These are phyloP conservation scores for Porpolomopsis calyptriformis DNA, from an alignment of 768 basidiomycete genomes.

Conservation along the genomic window DNA sequence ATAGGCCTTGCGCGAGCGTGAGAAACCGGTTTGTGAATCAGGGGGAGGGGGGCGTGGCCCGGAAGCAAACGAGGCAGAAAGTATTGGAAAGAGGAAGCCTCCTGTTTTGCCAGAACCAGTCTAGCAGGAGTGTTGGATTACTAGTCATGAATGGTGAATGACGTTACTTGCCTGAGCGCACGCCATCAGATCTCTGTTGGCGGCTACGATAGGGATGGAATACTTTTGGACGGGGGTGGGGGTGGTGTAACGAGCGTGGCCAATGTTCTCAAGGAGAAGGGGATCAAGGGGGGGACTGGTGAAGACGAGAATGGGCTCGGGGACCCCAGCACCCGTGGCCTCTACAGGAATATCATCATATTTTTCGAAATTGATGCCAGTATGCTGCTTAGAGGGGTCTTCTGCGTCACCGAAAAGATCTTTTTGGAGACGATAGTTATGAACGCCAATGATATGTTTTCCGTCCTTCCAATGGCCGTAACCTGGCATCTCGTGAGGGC, in stretches of 20 bases:
- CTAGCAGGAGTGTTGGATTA: constrained; percentile 30
- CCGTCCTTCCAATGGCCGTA: constrained; percentile 84
- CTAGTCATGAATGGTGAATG: not conserved
- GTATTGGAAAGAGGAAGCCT: constrained; percentile 98
- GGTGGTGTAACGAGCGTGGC: constrained; percentile 81
- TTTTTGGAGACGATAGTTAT: constrained; percentile 85
- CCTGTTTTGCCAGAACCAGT: constrained; percentile 99
- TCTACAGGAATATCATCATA: constrained; percentile 99
- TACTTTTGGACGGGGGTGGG: constrained; percentile 99
- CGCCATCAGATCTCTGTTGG: constrained; percentile 84
- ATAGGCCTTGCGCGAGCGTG: constrained; percentile 78
- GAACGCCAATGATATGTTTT: constrained; percentile 70
- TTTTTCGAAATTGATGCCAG: constrained; percentile 99
- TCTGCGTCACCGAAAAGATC: constrained; percentile 87
- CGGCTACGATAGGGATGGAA: constrained; percentile 95
- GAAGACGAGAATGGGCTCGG: constrained; percentile 85
- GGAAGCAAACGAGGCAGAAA: constrained; percentile 79
- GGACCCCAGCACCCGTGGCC: constrained; percentile 94
- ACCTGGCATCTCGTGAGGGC: constrained; percentile 45
- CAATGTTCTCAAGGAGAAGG: constrained; percentile 91
- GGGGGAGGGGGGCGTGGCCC: constrained; percentile 70
- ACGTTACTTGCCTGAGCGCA: constrained; percentile 66
- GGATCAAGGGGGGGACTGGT: constrained; percentile 84
- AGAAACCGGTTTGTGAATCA: constrained; percentile 36
- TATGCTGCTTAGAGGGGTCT: constrained; percentile 83